Evolutionary conservation across 306 rosid genomes (phyloP), one percentile per base, ranked within the genome.

Genomic region (Astragalus membranaceus): DNA sequence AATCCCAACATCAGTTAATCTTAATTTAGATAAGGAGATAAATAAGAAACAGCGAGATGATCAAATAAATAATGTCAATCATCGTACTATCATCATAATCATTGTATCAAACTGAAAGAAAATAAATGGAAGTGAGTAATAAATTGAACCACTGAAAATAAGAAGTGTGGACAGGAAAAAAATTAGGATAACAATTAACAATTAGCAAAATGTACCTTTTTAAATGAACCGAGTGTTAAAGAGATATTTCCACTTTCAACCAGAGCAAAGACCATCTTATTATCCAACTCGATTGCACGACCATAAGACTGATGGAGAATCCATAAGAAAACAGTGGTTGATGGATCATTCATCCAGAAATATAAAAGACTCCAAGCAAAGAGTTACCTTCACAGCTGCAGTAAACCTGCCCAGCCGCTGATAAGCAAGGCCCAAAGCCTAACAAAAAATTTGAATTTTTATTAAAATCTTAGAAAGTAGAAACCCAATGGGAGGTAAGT

Each of bases 371-470:
- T 15, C 61, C 62, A 55, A 71, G 20, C 29, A 42, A 41, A 64
- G 39, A 60, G 14, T 33, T 72, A 89, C 98, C 98, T 93, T 93
- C 9, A 87, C 44, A 37, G 98, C 97, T 10, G 98, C 98, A 51
- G 97, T 88, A 78, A 85, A 90, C 87, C 97, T 82, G 67, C 97
- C 96, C 29, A 93, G 81, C 10, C 97, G 88, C 73, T 88, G 93
- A 76, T 93, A 93, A 58, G 98, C 93, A 84, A 93, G 97, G 47
- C 97, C 98, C 75, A 93, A 75, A 72, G 95, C 91, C 98, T 89
- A 72, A 33, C 73, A 62, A 54, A 66, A 14, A 57, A 69, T 70
- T 0, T n/a, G 67, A 68, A 75, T 46, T 37, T n/a, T 73, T 43
- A 60, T 47, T 39, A 29, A 9, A 32, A 73, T 26, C 3, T 26